These are phyloP conservation scores for Penicillium sumatraense DNA, from an alignment of 2,329 filamentous ascomycete species.

Conservation along the genomic window DNA sequence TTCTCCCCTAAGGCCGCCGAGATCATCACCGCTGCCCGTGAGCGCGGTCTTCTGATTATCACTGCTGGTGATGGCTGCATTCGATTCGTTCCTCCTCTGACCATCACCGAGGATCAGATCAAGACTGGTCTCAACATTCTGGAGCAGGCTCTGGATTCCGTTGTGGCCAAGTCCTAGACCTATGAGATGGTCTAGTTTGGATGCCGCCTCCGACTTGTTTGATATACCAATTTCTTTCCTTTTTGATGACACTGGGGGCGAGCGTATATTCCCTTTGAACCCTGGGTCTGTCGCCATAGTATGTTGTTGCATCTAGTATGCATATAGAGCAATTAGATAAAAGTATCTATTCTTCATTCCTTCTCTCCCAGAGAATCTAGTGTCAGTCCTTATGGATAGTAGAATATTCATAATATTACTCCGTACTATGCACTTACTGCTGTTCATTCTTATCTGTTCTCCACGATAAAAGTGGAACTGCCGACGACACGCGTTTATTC, in stretches of 20 bases:
- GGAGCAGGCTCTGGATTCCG: conserved; percentile 66
- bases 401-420: too few species aligned
- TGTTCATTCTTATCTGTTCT: too few species aligned
- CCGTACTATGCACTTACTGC: too few species aligned
- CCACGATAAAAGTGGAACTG: not conserved
- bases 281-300: too few species aligned
- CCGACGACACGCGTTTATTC: not conserved
- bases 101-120: conserved; percentile 81
- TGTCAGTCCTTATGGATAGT: too few species aligned
- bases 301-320: conserved; percentile 7
- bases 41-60: conserved; percentile 86
- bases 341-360: not conserved
- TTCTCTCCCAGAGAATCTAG: too few species aligned
- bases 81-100: conserved; percentile 86
- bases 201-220: conserved; percentile 23
- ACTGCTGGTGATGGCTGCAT: conserved; percentile 92
- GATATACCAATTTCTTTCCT: conserved; percentile 26
- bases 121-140: conserved; percentile 75
- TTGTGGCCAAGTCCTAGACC: conserved; percentile 48
- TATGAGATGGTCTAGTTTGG: conserved; percentile 13
- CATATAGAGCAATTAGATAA: conserved; percentile 12
- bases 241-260: not conserved
- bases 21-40: conserved; percentile 82
- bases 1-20: conserved; percentile 53
- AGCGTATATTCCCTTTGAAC: conserved; percentile 4